Base-by-base conservation (phyloP, 345 rosid species). In the Corymbia maculata region DNA sequence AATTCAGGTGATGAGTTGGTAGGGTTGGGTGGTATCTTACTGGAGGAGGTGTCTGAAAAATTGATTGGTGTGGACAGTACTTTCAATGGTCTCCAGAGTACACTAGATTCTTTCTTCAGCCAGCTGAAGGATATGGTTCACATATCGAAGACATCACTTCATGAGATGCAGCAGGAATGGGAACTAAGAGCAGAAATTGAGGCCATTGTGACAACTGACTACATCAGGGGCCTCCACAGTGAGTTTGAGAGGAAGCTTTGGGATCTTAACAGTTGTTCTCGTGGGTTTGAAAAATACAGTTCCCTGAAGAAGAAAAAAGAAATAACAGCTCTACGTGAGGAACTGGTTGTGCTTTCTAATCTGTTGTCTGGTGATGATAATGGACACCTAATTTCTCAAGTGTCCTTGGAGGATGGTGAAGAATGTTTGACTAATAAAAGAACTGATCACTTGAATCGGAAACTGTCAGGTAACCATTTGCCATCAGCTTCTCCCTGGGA, bases 241-340 rank as follows among this genome's bases (percentile, higher is more conserved):
- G 94, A 95, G 87, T 92, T 91, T 93, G 93, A 94, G 89, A 93
- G 92, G 89, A 92, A 79, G 86, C 64, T 93, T 49, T 86, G 91
- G 93, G 93, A 90, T 85, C 93, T 90, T 89, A 91, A 92, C 91
- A 90, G 92, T 79, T 87, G 36, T 68, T 87, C 88, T 89, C 89
- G 80, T 89, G 89, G 88, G 59, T 86, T 88, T 52, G 92, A 89
- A 86, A 92, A 90, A 90, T 52, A 92, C 84, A 88, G 86, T 32
- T 91, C 92, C 47, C 68, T 47, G 89, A 87, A 87, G 59, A 92
- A 94, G 87, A 94, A 93, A 47, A 92, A 95, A 88, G 96, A 96
- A 90, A 90, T 98, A 85, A 93, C 94, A 28, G 87, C 89, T 88
- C 91, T 98, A 91, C 96, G 95, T 53, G 93, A 93, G 88, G 98